Evolutionary conservation across 371 early-diverging fungal genomes (phyloP), one percentile per base, ranked within the genome.

Genomic region (Mortierella sp.): DNA sequence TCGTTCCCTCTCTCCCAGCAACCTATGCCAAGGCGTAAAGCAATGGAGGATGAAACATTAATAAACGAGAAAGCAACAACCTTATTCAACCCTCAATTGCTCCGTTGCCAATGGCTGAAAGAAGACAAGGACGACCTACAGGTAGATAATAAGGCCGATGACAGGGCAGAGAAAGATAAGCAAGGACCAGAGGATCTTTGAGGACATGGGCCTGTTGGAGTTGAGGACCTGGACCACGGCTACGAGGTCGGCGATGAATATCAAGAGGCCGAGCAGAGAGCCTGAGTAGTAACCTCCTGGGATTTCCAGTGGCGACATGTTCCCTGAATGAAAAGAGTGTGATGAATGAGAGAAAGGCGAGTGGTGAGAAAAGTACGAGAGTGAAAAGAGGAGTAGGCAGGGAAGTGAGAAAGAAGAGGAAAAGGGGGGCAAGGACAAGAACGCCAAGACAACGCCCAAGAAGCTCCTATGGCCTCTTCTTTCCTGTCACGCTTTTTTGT

Each of bases 91-190:
- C 6, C 8, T 19, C 31, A 51, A 21, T 44, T 19, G 46, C 54
- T 13, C 19, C 4, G 2, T 57, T n/a, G n/a, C n/a, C n/a, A n/a
- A n/a, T n/a, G n/a, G n/a, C n/a, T n/a, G 54, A n/a, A 8, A 43
- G 69, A 19, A 31, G 5, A 53, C 9, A 43, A 31, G 16, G 46
- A n/a, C 8, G 54, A 90, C 91, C 88, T 91, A 93, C 93, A 90
- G 90, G 77, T 91, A 93, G 73, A 91, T 81, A 71, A 93, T 88
- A 51, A 93, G 74, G 3, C 93, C 93, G 40, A 89, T 84, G 21
- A 93, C 71, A 26, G 93, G 93, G 76, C 89, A 92, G 84, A 93
- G 90, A 75, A 93, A 90, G 78, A 93, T 89, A 26, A 93, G 82
- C 10, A 92, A 82, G 46, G 90, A 88, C 93, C 93, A 93, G 69